Conservation (phyloP, 352 stramenopile genomes). For the Globisporangium spinosum region DNA sequence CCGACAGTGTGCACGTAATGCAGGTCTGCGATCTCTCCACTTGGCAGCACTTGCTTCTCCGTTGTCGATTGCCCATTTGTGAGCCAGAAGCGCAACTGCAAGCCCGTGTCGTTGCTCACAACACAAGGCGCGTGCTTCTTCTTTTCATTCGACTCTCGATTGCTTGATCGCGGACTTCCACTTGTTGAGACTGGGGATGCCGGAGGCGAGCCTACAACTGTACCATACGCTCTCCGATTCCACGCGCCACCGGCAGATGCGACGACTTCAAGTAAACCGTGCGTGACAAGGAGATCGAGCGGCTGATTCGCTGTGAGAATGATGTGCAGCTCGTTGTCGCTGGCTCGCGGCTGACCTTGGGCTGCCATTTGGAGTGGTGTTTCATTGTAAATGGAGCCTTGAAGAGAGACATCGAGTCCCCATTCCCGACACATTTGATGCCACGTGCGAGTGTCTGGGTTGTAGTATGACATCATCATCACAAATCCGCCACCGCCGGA, state of each 20-base stretch:
- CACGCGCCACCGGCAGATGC: constrained; percentile 74
- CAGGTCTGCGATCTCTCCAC: constrained; percentile 48
- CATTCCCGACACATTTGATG: constrained; percentile 81
- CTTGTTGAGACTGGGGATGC: constrained; percentile 7
- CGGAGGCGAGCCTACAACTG: constrained; percentile 17
- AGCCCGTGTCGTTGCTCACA: constrained; percentile 73
- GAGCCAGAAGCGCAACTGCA: constrained; percentile 69
- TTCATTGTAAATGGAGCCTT: constrained; percentile 36
- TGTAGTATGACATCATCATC: constrained; percentile 75
- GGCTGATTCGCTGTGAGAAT: constrained; percentile 69
- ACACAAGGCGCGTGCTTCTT: constrained; percentile 64
- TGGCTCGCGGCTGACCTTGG: constrained; percentile 18
- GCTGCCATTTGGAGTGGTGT: background rate
- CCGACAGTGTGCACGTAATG: constrained; percentile 62
- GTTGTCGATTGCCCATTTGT: constrained; percentile 43
- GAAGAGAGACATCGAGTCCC: constrained; percentile 62
- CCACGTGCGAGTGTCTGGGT: constrained; percentile 77
- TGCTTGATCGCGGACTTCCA: constrained; percentile 12
- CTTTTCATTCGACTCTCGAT: constrained; percentile 25
- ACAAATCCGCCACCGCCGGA: constrained; percentile 66
- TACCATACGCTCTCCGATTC: constrained; percentile 34
- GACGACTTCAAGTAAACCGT: constrained; percentile 71
- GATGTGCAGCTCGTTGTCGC: constrained; percentile 63
- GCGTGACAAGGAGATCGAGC: constrained; percentile 71
- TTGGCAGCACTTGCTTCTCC: constrained; percentile 32